phyloP scores from a whole-genome alignment of 371 early-diverging fungal genomes.

The Dipsacomyces acuminosporus region DNA sequence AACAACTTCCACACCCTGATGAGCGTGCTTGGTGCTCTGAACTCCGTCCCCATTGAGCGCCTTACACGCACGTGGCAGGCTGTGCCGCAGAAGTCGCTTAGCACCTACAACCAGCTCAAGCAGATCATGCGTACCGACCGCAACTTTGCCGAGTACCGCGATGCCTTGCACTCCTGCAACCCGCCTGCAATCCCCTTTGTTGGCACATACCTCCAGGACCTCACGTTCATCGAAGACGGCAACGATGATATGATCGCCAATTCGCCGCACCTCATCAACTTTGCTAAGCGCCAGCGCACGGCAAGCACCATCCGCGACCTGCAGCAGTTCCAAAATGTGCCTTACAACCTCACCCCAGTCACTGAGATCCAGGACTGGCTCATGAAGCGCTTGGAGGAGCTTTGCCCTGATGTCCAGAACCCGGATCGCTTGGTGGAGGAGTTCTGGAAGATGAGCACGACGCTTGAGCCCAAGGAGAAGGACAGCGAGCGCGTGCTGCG shows the following conservation, averaged over 20 bases:
- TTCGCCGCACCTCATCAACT: slow-evolving; percentile 74
- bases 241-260: slow-evolving; percentile 70
- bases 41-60: slow-evolving; percentile 83
- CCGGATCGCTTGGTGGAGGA: slow-evolving; percentile 54
- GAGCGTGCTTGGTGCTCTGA: slow-evolving; percentile 84
- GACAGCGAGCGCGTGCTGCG: slow-evolving; percentile 87
- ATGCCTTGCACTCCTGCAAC: slow-evolving; percentile 74
- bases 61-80: slow-evolving; percentile 84
- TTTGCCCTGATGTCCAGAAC: slow-evolving; percentile 57
- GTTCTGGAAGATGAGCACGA: slow-evolving; percentile 70
- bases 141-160: slow-evolving; percentile 84
- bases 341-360: slow-evolving; percentile 72
- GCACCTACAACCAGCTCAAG: slow-evolving; percentile 57
- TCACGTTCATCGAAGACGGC: slow-evolving; percentile 92
- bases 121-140: slow-evolving; percentile 71
- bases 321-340: slow-evolving; percentile 83
- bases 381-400: slow-evolving; percentile 53
- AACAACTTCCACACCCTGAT: slow-evolving; percentile 93
- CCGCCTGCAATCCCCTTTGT: slow-evolving; percentile 93
- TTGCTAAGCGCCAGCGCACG: slow-evolving; percentile 81
- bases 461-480: slow-evolving; percentile 83
- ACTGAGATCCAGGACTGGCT: slow-evolving; percentile 79
- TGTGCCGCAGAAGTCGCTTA: slow-evolving; percentile 46
- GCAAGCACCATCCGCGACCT: slow-evolving; percentile 89
- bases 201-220: slow-evolving; percentile 82